Evolutionary conservation across 169 alveolate genomes (phyloP).

Genomic region (Plasmodium gallinaceum): DNA sequence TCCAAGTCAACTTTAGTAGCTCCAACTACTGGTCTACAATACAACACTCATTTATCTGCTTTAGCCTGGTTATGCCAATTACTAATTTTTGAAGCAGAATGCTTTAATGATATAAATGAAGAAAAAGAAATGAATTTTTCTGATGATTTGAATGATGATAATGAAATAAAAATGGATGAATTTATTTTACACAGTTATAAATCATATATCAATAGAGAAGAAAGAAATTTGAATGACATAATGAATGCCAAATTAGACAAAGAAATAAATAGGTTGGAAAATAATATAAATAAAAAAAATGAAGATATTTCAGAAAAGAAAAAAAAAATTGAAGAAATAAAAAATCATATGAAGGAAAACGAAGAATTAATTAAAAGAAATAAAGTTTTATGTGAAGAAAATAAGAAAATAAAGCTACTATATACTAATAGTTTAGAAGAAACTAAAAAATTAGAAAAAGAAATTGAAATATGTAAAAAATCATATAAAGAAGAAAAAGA

Average conservation of each 20-base stretch:
- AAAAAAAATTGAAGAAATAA: slow-evolving; percentile 70
- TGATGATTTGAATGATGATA: slow-evolving; percentile 59
- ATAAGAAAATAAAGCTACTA: slow-evolving; percentile 56
- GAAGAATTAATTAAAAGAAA: slow-evolving; percentile 67
- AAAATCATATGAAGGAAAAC: slow-evolving; percentile 69
- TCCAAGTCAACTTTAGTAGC: slow-evolving; percentile 87
- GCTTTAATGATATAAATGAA: slow-evolving; percentile 81
- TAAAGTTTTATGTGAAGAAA: slow-evolving; percentile 73
- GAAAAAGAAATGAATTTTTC: slow-evolving; percentile 76
- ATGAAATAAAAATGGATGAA: slow-evolving; percentile 73
- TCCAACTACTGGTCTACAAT: slow-evolving; percentile 87
- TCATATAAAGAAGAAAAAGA: slow-evolving; percentile 43
- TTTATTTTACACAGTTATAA: slow-evolving; percentile 58
- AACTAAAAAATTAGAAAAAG: slow-evolving; percentile 66
- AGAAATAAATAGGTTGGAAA: slow-evolving; percentile 29
- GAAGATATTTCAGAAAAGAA: slow-evolving; percentile 72
- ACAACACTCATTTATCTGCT: slow-evolving; percentile 88
- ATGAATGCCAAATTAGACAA: slow-evolving; percentile 51
- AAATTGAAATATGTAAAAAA: slow-evolving; percentile 73
- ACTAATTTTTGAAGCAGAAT: slow-evolving; percentile 85
- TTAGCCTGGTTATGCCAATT: slow-evolving; percentile 88
- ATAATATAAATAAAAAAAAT: slow-evolving; percentile 27
- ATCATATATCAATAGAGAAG: slow-evolving; percentile 63
- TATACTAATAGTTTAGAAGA: slow-evolving; percentile 71
- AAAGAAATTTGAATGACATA: slow-evolving; percentile 42